Evolutionary conservation across 1,139 yeast species (phyloP), one percentile per base, ranked within the genome.

Genomic region (Zygosaccharomyces pseudobailii): DNA sequence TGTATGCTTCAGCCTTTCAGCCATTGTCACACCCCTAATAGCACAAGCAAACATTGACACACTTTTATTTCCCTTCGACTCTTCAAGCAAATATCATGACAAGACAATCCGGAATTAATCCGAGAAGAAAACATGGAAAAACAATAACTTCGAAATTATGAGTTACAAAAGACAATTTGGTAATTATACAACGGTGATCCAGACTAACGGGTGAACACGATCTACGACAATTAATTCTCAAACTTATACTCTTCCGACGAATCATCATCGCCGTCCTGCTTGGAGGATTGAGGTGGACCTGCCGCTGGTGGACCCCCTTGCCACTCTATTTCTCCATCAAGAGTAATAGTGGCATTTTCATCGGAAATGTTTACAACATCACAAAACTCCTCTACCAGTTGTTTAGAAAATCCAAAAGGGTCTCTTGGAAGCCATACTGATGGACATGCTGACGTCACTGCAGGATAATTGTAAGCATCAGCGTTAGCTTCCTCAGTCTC

Each of bases 391-490:
- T 73, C 75, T 9, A 85, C 77, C 57, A 86, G 81, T 19, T 62
- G 65, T 2, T 75, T 68, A 3, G 95, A 83, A 62, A 87, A 76
- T 0, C 97, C 97, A 75, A 80, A 78, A 5, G 86, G 81, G 67
- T 92, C 98, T 50, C 74, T 73, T 6, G 97, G 95, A 55, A 92
- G 78, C 98, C 98, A 92, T 20, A 92, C 71, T 23, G 75, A 72
- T 4, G 96, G 95, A 56, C 82, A 76, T 34, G 72, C 68, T 0
- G 82, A 83, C 20, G 78, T 70, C 7, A 83, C 79, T 2, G 87
- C 84, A 2, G 97, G 97, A 56, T 78, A 76, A 57, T 79, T 78
- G 68, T 82, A 92, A 4, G 96, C 95, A 50, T 70, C 72, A 5
- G 64, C 67, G 13, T 64, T 71, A 10, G 62, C 70, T 6, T 66